Base-by-base conservation (phyloP, 495 filamentous ascomycete species). In the Oleoguttula mirabilis region DNA sequence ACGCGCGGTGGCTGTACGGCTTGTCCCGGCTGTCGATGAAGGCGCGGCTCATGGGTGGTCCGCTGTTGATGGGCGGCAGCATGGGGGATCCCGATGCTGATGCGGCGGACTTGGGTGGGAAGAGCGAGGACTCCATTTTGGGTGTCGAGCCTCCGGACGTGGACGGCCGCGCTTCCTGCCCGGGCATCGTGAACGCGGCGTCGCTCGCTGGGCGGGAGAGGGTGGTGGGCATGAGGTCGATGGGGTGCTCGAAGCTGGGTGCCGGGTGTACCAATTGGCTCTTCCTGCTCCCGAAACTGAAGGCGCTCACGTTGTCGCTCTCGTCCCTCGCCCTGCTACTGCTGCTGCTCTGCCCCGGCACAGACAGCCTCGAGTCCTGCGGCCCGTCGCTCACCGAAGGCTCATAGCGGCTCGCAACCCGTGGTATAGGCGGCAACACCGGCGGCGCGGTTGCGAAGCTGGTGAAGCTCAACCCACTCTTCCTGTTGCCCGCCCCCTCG, bases 21-120 rank as follows among this genome's bases (percentile, higher is more conserved):
- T 43, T 51, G 23, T 51, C 48, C 15, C 48, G 22, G 19, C 35
- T 41, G 23, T 51, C 48, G 21, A 51, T 39, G 22, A 39, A 46
- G 11, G 21, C 47, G 2, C 47, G 21, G 1, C 15, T 30, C 41
- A 51, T 51, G 8, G 42, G 14, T 15, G 37, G 47, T 14, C 31
- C 41, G 23, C 24, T 45, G 16, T 34, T 32, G 22, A 46, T 19
- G 5, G 17, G 4, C 3, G 42, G 27, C 8, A 44, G 35, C n/a
- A 27, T 20, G 14, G 28, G 23, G 39, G 27, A 10, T 42, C 39
- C 21, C 17, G 16, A 7, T 11, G 5, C 20, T n/a, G 15, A 4
- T 10, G 43, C 11, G 21, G 42, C 36, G 3, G 27, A 4, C 10
- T 21, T 39, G 6, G 24, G 10, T 15, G 47, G 47, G 30, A 45